Evolutionary conservation across 2,329 filamentous ascomycete genomes (phyloP).

Genomic region (Dryadomyces quercus-mongolicae): DNA sequence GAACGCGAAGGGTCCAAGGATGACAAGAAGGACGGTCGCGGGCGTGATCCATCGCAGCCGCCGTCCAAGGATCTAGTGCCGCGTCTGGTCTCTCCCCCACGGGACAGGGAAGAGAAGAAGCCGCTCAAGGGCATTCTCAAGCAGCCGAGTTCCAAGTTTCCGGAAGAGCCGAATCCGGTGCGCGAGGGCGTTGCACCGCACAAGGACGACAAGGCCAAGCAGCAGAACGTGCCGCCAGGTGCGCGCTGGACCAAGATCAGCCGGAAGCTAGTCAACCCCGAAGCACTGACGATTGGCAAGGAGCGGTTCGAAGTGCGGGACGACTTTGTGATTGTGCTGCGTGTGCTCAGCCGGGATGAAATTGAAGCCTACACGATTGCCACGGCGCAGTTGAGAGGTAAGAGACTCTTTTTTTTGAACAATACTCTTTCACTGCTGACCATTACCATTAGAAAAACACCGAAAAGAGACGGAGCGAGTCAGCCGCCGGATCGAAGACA

Average conservation of each 20-base stretch:
- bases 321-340: conserved; percentile 85
- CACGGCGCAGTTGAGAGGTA: conserved; percentile 72
- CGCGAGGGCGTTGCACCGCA: conserved; percentile 89
- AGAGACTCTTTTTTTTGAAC: no score
- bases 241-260: conserved; percentile 92
- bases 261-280: conserved; percentile 76
- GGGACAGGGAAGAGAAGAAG: conserved; percentile 34
- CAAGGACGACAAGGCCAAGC: conserved; percentile 67
- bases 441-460: conserved; percentile 19
- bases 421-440: background rate
- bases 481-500: background rate
- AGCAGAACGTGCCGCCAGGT: conserved; percentile 56
- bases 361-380: conserved; percentile 77
- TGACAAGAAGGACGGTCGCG: background rate
- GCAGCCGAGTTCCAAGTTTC: conserved; percentile 68
- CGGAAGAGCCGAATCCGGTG: conserved; percentile 71
- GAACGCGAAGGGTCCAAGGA: background rate
- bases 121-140: conserved; percentile 78
- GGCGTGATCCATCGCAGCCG: conserved; percentile 5
- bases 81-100: conserved; percentile 64
- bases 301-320: conserved; percentile 87
- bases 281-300: conserved; percentile 73
- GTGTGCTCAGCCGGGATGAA: conserved; percentile 78
- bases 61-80: conserved; percentile 20
- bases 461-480: conserved; percentile 24